Percentiles rank a stretch among this genome's conserved stretches.
These are phyloP conservation scores for Vaccinium vitisidaea DNA, from an alignment of 148 eudicot species.

Conservation along the genomic window DNA sequence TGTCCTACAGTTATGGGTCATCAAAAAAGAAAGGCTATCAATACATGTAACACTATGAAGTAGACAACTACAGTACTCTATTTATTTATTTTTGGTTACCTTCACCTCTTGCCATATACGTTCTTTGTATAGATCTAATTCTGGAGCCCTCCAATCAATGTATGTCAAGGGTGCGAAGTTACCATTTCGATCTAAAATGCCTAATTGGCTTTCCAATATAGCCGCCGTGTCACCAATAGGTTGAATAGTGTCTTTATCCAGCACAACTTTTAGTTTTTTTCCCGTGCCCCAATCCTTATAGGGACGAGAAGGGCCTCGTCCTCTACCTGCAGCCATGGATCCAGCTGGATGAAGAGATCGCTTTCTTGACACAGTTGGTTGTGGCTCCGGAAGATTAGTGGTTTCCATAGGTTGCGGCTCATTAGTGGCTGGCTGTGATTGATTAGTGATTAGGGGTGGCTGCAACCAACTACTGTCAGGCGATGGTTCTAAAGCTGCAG, in stretches of 20 bases:
- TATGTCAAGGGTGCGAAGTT: background rate
- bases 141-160: background rate
- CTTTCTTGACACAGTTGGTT: too few relatives aligned
- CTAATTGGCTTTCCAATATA: background rate
- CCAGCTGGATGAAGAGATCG: background rate
- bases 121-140: background rate
- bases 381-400: too few relatives aligned
- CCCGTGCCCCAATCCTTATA: background rate
- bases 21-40: too few relatives aligned
- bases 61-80: background rate
- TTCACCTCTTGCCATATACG: background rate
- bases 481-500: background rate
- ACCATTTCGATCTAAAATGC: background rate
- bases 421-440: too few relatives aligned
- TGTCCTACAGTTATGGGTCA: too few relatives aligned
- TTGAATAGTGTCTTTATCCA: background rate
- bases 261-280: background rate
- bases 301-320: background rate
- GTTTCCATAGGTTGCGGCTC: too few relatives aligned
- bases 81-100: background rate
- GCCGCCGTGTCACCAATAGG: background rate
- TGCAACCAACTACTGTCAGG: background rate
- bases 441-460: background rate
- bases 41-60: background rate
- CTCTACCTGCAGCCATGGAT: background rate